Percentiles rank a stretch among this genome's conserved stretches.
Evolutionary conservation across 768 basidiomycete species (phyloP).

Genomic region (Leucosporidium scottii): DNA sequence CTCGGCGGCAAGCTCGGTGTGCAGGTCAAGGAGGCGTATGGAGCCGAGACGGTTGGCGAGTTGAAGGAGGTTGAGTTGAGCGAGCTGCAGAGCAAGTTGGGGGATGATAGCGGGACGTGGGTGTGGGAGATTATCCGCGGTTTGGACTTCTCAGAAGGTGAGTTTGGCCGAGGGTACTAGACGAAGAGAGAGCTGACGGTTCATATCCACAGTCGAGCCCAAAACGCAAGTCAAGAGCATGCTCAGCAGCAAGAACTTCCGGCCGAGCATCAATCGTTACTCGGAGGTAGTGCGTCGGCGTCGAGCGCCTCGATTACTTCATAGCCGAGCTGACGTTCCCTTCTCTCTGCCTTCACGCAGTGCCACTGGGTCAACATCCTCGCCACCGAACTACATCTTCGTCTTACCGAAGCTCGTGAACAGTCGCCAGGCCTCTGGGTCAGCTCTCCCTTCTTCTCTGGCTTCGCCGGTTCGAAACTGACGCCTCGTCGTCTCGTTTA

Average conservation of each 20-base stretch:
- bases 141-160: slow-evolving; percentile 82
- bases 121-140: slow-evolving; percentile 81
- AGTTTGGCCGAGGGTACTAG: neutral
- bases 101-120: slow-evolving; percentile 58
- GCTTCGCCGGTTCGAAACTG: too few relatives aligned
- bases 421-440: slow-evolving; percentile 51
- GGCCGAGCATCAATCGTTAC: slow-evolving; percentile 62
- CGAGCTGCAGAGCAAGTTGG: slow-evolving; percentile 46
- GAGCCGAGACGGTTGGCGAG: slow-evolving; percentile 81
- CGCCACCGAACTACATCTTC: slow-evolving; percentile 77
- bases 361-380: slow-evolving; percentile 85
- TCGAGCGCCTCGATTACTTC: neutral
- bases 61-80: slow-evolving; percentile 47
- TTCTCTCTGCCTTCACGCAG: neutral
- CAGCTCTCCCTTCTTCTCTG: neutral
- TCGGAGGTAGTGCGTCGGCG: slow-evolving; percentile 53
- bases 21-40: slow-evolving; percentile 77
- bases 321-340: neutral
- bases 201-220: slow-evolving; percentile 61
- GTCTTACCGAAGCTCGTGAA: slow-evolving; percentile 74
- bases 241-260: slow-evolving; percentile 86
- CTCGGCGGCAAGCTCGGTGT: slow-evolving; percentile 90
- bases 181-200: slow-evolving; percentile 2
- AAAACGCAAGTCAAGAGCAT: slow-evolving; percentile 80
- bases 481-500: slow-evolving; percentile 37